Base-by-base conservation (phyloP, 495 filamentous ascomycete genomes). In the Aspergillus saccharolyticus region DNA sequence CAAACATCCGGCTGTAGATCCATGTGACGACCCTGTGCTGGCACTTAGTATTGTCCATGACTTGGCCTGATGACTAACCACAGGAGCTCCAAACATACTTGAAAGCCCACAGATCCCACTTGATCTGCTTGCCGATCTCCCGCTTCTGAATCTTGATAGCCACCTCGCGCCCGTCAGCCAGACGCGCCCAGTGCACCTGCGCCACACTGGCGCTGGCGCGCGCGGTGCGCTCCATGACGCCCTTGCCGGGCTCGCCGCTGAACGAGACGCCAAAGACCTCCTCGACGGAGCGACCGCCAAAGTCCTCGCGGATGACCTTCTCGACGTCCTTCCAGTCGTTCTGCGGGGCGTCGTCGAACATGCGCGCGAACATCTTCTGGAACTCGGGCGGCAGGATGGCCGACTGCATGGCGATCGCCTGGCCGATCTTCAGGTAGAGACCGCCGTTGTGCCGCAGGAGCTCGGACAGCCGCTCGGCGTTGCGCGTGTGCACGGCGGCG, bases 331-430 rank as follows among this genome's bases (percentile, higher is more conserved):
- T 79, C 91, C 89, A 96, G n/a, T 76, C 75, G 67, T 96, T 95
- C 79, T 96, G 92, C 21, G 92, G 91, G 52, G 94, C 95, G 77
- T 98, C 94, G 64, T 97, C 94, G 70, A 98, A 98, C 90, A 98
- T 96, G 57, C 85, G 81, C 39, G 87, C 78, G 66, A 98, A 98
- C 90, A 96, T 96, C 58, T 83, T 82, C 78, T 96, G 91, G 66
- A 97, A 97, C 69, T 96, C 90, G 7, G 90, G 89, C 14, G 94
- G 94, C 51, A 98, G 70, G 43, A 97, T 84, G 1, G 91, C 93
- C 52, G 88, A 91, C 77, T 98, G 94, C 94, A 97, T 98, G 20
- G 93, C 94, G 55, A 98, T 91, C 7, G 94, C 94, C 78, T 98
- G 94, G 2, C 94, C 94, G 54, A 98, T 97, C 78, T 98, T 98